Evolutionary conservation across 495 filamentous ascomycete genomes (phyloP).

Genomic region (Podospora anserina): DNA sequence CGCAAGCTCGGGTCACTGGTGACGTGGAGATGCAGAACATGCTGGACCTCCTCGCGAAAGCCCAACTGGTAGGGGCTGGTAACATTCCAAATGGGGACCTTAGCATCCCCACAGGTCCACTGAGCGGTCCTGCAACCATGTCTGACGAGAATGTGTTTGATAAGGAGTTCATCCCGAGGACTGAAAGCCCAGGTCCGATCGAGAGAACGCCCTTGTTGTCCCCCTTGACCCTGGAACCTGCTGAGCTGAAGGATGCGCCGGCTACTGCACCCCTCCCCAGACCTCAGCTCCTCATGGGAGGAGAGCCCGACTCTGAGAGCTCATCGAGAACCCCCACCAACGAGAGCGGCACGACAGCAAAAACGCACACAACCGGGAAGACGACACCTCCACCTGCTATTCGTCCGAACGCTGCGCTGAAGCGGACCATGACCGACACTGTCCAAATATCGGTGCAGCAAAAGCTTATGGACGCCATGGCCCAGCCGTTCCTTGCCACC

Average conservation of each 20-base stretch:
- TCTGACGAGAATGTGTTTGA: constrained; percentile 74
- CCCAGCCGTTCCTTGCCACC: constrained; percentile 68
- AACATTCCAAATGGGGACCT: constrained; percentile 44
- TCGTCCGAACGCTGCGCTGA: constrained; percentile 61
- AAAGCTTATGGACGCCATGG: constrained; percentile 84
- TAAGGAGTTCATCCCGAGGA: constrained; percentile 59
- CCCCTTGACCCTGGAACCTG: constrained; percentile 20
- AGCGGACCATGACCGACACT: constrained; percentile 84
- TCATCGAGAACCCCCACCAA: constrained; percentile 57
- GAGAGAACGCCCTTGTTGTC: constrained; percentile 36
- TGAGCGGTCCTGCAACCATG: constrained; percentile 71
- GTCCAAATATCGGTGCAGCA: constrained; percentile 66
- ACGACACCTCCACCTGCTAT: constrained; percentile 55
- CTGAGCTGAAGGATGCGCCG: neutral
- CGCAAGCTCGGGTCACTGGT: constrained; percentile 76
- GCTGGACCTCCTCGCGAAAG: constrained; percentile 79
- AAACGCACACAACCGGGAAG: constrained; percentile 36
- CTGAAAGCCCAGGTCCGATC: constrained; percentile 51
- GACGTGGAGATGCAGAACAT: constrained; percentile 86
- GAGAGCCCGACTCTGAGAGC: constrained; percentile 42
- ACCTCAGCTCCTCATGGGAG: constrained; percentile 7
- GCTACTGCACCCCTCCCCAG: neutral
- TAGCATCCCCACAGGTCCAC: constrained; percentile 52
- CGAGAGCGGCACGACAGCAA: constrained; percentile 43
- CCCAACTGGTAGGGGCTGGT: constrained; percentile 66